These are phyloP conservation scores for Suillus sp. DNA, from an alignment of 768 basidiomycete species.

Conservation along the genomic window DNA sequence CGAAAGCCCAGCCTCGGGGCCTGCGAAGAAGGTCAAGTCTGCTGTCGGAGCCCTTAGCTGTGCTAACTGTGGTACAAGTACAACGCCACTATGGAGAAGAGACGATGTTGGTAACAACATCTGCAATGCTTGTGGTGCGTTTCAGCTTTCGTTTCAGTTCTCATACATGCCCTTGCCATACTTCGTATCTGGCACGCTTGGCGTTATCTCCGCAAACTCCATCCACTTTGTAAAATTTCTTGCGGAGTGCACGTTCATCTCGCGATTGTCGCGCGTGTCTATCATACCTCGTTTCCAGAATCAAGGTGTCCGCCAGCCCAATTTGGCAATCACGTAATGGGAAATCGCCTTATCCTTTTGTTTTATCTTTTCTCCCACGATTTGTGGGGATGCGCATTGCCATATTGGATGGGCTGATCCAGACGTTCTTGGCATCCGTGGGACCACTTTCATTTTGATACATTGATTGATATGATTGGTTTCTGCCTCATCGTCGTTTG, in stretches of 20 bases:
- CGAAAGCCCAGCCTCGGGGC: slow-evolving; percentile 30
- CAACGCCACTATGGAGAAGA: slow-evolving; percentile 87
- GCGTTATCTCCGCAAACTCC: slow-evolving; percentile 12
- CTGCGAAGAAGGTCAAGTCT: slow-evolving; percentile 36
- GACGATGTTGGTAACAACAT: slow-evolving; percentile 92
- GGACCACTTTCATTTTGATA: background rate
- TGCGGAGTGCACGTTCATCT: slow-evolving; percentile 25
- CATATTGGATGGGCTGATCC: slow-evolving; percentile 28
- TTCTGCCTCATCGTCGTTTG: slow-evolving; percentile 12
- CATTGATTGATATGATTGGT: background rate
- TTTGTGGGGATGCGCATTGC: slow-evolving; percentile 16
- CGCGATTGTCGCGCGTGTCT: slow-evolving; percentile 20
- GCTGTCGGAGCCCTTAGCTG: slow-evolving; percentile 79
- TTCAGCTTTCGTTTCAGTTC: slow-evolving; percentile 29
- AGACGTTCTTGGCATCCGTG: slow-evolving; percentile 8
- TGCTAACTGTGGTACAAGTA: slow-evolving; percentile 86
- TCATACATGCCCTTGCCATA: slow-evolving; percentile 25
- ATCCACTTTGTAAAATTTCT: slow-evolving; percentile 24
- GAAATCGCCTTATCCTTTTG: slow-evolving; percentile 27
- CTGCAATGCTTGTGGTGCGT: slow-evolving; percentile 92
- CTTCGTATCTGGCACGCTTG: slow-evolving; percentile 15
- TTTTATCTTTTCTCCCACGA: slow-evolving; percentile 31
- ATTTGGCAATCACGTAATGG: slow-evolving; percentile 14
- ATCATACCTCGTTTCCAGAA: slow-evolving; percentile 19
- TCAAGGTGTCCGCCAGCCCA: slow-evolving; percentile 14